Evolutionary conservation across 2,329 filamentous ascomycete genomes (phyloP).

Genomic region (Venturia aucupariae): DNA sequence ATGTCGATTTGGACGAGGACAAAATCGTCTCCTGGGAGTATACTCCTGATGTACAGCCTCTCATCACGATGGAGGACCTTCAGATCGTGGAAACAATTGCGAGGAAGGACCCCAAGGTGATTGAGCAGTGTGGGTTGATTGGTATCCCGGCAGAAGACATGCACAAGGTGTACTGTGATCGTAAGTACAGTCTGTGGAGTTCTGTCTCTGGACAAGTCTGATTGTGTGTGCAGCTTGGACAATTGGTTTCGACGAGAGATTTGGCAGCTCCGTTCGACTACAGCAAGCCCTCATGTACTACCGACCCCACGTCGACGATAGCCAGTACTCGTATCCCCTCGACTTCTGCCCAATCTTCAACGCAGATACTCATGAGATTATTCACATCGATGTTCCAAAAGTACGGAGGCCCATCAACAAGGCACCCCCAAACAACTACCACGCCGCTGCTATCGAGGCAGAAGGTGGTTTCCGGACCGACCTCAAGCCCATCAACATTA

Average conservation of each 20-base stretch:
- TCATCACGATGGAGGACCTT: slow-evolving; percentile 89
- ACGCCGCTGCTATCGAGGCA: slow-evolving; percentile 60
- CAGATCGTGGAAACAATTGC: slow-evolving; percentile 68
- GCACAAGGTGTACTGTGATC: slow-evolving; percentile 93
- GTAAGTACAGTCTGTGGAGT: slow-evolving; percentile 32
- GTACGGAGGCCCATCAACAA: slow-evolving; percentile 67
- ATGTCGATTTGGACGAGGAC: slow-evolving; percentile 60
- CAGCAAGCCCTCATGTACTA: slow-evolving; percentile 97
- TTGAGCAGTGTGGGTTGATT: slow-evolving; percentile 78
- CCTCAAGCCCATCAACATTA: slow-evolving; percentile 79
- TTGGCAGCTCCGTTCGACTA: slow-evolving; percentile 66
- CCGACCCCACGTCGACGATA: slow-evolving; percentile 73
- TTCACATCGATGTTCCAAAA: slow-evolving; percentile 75
- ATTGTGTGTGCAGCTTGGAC: slow-evolving; percentile 59
- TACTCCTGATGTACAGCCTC: slow-evolving; percentile 68
- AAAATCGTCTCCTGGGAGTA: slow-evolving; percentile 67
- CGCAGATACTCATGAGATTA: slow-evolving; percentile 64
- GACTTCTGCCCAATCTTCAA: slow-evolving; percentile 94
- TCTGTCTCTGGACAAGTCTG: not conserved
- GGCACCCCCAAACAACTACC: slow-evolving; percentile 68
- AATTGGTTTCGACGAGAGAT: slow-evolving; percentile 87
- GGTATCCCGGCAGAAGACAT: slow-evolving; percentile 77
- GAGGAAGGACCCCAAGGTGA: slow-evolving; percentile 72
- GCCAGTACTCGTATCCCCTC: slow-evolving; percentile 82
- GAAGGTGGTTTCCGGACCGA: slow-evolving; percentile 68